Evolutionary conservation across 257 asterid genomes (phyloP).

Genomic region (Ilex aquifolium): DNA sequence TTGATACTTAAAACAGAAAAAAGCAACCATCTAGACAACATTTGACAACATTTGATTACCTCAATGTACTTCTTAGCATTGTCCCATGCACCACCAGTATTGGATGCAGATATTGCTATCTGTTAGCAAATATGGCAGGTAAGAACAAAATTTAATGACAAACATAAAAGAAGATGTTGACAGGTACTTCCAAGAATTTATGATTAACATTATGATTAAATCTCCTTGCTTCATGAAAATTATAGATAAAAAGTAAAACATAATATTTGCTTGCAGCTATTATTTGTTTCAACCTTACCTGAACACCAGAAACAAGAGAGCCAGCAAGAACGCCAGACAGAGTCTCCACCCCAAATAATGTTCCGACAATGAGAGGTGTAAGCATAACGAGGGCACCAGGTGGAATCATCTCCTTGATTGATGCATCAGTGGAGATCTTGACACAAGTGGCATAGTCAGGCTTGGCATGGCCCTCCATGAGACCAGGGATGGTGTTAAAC

Average conservation of each 20-base stretch:
- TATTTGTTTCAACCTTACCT: conserved; percentile 1
- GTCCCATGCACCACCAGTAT: background rate
- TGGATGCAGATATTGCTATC: background rate
- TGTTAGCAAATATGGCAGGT: too few relatives aligned
- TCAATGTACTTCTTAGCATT: background rate
- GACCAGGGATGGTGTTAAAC: conserved; percentile 4
- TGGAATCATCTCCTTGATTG: conserved; percentile 1
- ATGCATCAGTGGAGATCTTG: conserved; percentile 4
- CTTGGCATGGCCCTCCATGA: background rate
- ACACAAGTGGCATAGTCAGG: conserved; percentile 3
- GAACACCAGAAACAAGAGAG: conserved; percentile 12
- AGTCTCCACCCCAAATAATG: conserved; percentile 13
- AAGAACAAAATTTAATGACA: too few relatives aligned
- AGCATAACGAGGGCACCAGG: conserved; percentile 4
- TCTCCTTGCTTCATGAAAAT: background rate
- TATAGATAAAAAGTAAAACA: too few relatives aligned
- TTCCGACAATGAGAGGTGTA: conserved; percentile 10
- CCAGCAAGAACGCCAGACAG: conserved; percentile 12
- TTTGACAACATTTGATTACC: background rate
- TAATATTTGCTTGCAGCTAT: too few relatives aligned
- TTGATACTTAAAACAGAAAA: too few relatives aligned
- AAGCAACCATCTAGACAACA: background rate
- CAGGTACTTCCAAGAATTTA: too few relatives aligned
- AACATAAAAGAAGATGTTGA: too few relatives aligned
- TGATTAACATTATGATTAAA: background rate